Conservation (phyloP, 2,329 filamentous ascomycete species). For the Fusarium graminum region DNA sequence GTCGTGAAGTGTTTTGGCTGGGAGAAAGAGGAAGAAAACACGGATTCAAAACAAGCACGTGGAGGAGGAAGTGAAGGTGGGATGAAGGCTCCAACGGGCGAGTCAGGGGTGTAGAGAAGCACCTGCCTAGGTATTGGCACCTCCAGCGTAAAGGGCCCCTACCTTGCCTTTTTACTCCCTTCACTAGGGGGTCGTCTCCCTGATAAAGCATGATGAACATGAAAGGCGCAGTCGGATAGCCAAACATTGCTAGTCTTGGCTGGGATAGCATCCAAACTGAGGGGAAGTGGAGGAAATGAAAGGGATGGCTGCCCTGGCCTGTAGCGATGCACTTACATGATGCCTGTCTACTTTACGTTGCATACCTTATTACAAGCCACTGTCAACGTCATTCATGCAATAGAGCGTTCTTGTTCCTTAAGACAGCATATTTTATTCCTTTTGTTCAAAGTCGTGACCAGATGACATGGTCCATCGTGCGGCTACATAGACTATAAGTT, state of each 20-base stretch:
- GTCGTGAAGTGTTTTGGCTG: constrained; percentile 12
- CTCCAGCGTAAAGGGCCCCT: constrained; percentile 17
- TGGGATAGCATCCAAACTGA: constrained; percentile 13
- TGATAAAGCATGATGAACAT: constrained; percentile 18
- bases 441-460: neutral
- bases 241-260: constrained; percentile 23
- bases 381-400: constrained; percentile 4
- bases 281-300: constrained; percentile 43
- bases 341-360: neutral
- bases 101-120: constrained; percentile 35
- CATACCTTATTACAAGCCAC: neutral
- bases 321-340: constrained; percentile 32
- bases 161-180: constrained; percentile 17
- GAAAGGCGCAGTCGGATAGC: constrained; percentile 33
- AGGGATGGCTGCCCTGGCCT: constrained; percentile 40
- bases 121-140: constrained; percentile 32
- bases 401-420: neutral
- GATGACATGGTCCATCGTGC: neutral
- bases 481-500: neutral
- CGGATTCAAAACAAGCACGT: constrained; percentile 49
- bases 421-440: neutral
- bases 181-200: constrained; percentile 26
- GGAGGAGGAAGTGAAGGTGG: constrained; percentile 44
- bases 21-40: constrained; percentile 41
- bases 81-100: constrained; percentile 29